Percentiles rank a stretch among this genome's conserved stretches.
Conservation (phyloP, 371 early-diverging fungal species). For the Amoeboradix gromovi region DNA sequence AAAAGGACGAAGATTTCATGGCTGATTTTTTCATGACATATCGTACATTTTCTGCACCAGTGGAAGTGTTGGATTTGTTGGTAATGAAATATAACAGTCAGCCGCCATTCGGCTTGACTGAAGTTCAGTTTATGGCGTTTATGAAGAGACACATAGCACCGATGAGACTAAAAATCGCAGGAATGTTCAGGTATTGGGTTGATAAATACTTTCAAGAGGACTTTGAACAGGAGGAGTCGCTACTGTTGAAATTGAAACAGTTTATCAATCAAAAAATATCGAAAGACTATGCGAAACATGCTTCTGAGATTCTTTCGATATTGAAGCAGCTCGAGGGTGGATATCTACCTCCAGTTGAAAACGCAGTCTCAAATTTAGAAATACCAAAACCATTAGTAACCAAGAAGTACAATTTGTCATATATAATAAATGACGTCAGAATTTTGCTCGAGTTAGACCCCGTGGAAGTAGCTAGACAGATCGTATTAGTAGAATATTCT, state of each 20-base stretch:
- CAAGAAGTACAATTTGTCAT: constrained; percentile 19
- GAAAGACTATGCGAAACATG: constrained; percentile 37
- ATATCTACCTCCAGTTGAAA: constrained; percentile 10
- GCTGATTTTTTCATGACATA: constrained; percentile 62
- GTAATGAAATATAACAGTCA: constrained; percentile 34
- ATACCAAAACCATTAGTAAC: constrained; percentile 1
- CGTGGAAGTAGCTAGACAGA: constrained; percentile 64
- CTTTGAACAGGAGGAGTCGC: constrained; percentile 17
- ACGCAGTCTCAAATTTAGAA: constrained; percentile 1
- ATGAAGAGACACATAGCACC: constrained; percentile 51
- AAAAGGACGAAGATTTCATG: constrained; percentile 41
- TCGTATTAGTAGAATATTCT: constrained; percentile 54
- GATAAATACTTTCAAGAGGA: constrained; percentile 50
- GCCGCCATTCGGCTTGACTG: constrained; percentile 32
- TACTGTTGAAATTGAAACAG: constrained; percentile 10
- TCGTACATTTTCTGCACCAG: constrained; percentile 45
- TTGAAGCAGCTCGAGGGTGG: constrained; percentile 13
- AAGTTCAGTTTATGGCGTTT: constrained; percentile 42
- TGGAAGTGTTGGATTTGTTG: constrained; percentile 35
- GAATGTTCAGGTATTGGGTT: constrained; percentile 67
- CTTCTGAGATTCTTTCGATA: constrained; percentile 34
- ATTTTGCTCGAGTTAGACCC: constrained; percentile 51
- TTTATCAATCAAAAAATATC: constrained; percentile 19
- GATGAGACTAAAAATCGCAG: constrained; percentile 51
- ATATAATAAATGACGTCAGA: constrained; percentile 33